Conservation (phyloP, 78 protist species). For the Dictyostelium firmibasis region DNA sequence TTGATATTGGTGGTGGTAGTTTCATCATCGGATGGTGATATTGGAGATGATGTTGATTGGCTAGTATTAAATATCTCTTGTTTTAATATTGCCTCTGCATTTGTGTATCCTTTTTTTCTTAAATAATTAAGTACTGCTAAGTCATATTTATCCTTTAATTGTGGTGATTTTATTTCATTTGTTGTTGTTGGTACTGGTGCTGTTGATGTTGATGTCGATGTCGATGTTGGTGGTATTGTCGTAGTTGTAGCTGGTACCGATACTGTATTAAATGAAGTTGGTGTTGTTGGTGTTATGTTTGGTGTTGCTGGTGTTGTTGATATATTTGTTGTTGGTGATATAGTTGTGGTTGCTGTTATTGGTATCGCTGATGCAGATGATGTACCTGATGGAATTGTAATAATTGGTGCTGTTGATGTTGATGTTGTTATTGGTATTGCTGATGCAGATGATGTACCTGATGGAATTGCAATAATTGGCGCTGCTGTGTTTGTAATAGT, state of each 20-base stretch:
- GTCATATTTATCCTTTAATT: constrained; percentile 1
- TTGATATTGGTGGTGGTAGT: background rate
- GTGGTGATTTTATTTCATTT: background rate
- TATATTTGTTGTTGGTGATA: background rate
- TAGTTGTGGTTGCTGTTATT: background rate
- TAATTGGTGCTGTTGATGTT: background rate
- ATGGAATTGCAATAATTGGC: too few species aligned
- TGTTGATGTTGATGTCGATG: background rate
- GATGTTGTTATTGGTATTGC: background rate
- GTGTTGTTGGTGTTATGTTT: background rate
- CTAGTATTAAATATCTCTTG: constrained; percentile 15
- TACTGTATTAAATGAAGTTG: background rate
- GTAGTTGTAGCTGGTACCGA: too few species aligned
- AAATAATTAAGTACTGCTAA: constrained; percentile 41
- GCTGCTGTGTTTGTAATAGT: too few species aligned
- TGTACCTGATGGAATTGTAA: background rate
- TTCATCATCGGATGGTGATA: background rate
- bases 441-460: background rate
- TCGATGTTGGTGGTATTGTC: background rate
- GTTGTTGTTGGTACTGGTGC: background rate
- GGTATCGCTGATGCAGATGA: background rate
- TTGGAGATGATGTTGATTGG: background rate
- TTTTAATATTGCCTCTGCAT: constrained; percentile 31
- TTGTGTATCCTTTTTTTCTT: constrained; percentile 35
- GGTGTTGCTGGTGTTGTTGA: background rate